Base-by-base conservation (phyloP, 1,139 yeast species). In the Candida gigantensis region DNA sequence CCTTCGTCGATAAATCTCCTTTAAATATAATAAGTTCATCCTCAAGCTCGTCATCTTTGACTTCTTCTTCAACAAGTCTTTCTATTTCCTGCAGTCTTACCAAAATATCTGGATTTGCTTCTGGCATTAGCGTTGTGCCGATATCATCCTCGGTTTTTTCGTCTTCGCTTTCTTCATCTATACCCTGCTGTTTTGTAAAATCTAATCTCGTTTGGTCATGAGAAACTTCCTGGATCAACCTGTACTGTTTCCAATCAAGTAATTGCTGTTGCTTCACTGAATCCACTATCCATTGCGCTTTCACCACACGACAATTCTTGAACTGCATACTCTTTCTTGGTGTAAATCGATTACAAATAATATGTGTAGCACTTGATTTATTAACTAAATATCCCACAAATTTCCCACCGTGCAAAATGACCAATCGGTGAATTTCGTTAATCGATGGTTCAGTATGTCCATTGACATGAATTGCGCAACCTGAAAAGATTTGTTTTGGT, bases 361-460 rank as follows among this genome's bases (percentile, higher is more conserved):
- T 84, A 59, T 92, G 97, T 0, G 97, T 86, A 1, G 84, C 94
- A 9, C 76, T 70, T 4, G 84, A 72, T 52, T 89, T 89, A 17
- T 83, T 80, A 5, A 77, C 68, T 32, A 90, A 58, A 58, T 77
- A 81, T 43, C 83, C 82, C 17, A 84, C 57, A 48, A 86, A 87
- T 40, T 65, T 72, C 0, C 98, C 98, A 0, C 97, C 97, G 56
- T 89, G 76, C 6, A 79, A 51, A 3, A 86, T 77, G 4, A 92
- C 81, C 46, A 86, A 52, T 39, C 81, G 72, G 52, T 86, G 92
- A 19, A 92, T 66, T 45, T 80, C 85, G 34, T 75, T 67, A 11
- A 88, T 72, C 5, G 92, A 79, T 0, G 97, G 97, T 3, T 62
- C 62, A 0, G 97, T 92, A 51, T 84, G 80, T 0, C 98, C 98